A percentile compares a stretch with the other conserved stretches of the same genome.
These are phyloP conservation scores for Saccharomycopsis schoenii DNA, from an alignment of 805 yeast species.

Conservation along the genomic window DNA sequence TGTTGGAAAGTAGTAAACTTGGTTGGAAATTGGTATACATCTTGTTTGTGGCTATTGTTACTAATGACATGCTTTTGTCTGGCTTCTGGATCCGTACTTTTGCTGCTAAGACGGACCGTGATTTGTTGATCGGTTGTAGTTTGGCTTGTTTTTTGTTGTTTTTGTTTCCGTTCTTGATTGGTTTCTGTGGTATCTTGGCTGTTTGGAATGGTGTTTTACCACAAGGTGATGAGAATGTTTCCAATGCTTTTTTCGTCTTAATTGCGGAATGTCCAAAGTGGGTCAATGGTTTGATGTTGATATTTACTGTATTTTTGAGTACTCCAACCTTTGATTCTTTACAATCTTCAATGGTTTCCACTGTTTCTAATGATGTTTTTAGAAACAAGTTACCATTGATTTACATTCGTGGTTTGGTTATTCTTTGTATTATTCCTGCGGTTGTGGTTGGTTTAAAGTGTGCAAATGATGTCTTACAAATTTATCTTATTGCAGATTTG, in stretches of 20 bases:
- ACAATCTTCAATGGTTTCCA: constrained; percentile 81
- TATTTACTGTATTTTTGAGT: constrained; percentile 63
- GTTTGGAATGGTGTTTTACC: constrained; percentile 76
- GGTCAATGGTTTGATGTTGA: constrained; percentile 76
- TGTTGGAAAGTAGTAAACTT: constrained; percentile 54
- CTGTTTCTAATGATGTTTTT: constrained; percentile 83
- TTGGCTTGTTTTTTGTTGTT: constrained; percentile 64
- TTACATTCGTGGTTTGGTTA: constrained; percentile 61
- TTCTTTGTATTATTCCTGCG: constrained; percentile 75
- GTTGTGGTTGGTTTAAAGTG: constrained; percentile 74
- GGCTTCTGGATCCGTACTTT: constrained; percentile 94
- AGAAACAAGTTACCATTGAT: constrained; percentile 64
- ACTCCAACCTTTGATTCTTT: constrained; percentile 85
- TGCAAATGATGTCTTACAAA: constrained; percentile 75
- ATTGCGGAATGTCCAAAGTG: constrained; percentile 69
- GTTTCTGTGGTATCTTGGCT: constrained; percentile 77
- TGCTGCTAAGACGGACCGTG: constrained; percentile 72
- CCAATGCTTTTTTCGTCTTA: constrained; percentile 60
- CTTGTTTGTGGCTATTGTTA: constrained; percentile 73
- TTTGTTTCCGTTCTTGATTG: constrained; percentile 58
- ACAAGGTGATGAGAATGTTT: constrained; percentile 35
- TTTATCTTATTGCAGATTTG: constrained; percentile 84
- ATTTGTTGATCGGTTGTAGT: constrained; percentile 63
- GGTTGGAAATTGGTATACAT: constrained; percentile 90
- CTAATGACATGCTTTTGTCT: constrained; percentile 82